These are phyloP conservation scores for Penstemon davidsonii DNA, from an alignment of 257 asterid genomes.

Conservation along the genomic window DNA sequence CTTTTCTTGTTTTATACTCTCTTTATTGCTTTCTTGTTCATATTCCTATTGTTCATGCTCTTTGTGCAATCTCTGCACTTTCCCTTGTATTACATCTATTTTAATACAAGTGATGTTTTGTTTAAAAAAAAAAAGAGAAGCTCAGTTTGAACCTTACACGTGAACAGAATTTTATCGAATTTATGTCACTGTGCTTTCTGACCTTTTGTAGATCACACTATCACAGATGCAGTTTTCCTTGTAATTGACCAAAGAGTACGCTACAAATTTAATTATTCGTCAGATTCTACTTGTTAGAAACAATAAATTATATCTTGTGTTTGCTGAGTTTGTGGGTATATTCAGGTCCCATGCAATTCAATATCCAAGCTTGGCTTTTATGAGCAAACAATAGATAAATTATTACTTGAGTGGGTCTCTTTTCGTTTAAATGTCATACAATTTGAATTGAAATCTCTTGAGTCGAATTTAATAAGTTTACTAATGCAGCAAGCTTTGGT, in stretches of 20 bases:
- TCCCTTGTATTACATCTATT: too few species aligned
- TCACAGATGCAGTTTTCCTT: background rate
- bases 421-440: background rate
- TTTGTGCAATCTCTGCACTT: too few species aligned
- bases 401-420: background rate
- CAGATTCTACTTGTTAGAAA: too few species aligned
- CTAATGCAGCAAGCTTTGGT: background rate
- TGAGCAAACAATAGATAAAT: too few species aligned
- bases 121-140: background rate
- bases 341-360: too few species aligned
- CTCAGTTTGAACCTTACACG: background rate
- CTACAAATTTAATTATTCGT: too few species aligned
- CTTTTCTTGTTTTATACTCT: too few species aligned
- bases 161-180: slow-evolving; percentile 9
- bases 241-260: background rate
- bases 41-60: too few species aligned
- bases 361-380: too few species aligned
- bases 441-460: background rate
- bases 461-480: slow-evolving; percentile 5
- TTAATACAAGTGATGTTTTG: too few species aligned
- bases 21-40: too few species aligned
- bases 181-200: background rate
- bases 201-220: background rate
- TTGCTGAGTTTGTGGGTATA: slow-evolving; percentile 7
- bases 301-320: background rate